Percentiles rank a stretch among this genome's conserved stretches.
Conservation (phyloP, 345 rosid species). For the Nasturtium officinale region DNA sequence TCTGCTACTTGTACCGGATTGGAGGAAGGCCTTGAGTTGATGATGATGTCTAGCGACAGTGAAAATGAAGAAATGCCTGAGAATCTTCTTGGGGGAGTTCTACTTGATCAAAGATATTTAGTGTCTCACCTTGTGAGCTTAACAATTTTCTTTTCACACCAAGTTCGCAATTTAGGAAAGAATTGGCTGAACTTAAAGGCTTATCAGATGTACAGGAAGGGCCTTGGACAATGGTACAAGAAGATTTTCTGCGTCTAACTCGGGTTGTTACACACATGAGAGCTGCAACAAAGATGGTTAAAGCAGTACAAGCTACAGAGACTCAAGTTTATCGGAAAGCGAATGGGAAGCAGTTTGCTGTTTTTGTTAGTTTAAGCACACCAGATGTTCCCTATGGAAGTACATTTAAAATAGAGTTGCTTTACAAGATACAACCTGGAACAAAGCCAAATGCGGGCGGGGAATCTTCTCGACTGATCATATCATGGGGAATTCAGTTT, state of each 20-base stretch:
- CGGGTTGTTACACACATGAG: conserved; percentile 62
- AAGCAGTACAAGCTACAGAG: conserved; percentile 80
- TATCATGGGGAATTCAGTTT: conserved; percentile 79
- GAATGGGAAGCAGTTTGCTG: conserved; percentile 55
- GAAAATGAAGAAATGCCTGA: conserved; percentile 60
- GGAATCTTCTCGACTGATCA: conserved; percentile 59
- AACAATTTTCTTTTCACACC: conserved; percentile 74
- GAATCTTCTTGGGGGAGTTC: conserved; percentile 71
- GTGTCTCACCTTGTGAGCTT: conserved; percentile 52
- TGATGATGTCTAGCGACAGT: conserved; percentile 57
- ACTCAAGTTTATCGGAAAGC: conserved; percentile 72
- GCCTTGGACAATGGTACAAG: conserved; percentile 67
- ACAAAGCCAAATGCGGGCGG: conserved; percentile 51
- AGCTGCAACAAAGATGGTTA: conserved; percentile 74
- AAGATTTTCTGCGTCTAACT: conserved; percentile 46
- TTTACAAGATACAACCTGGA: conserved; percentile 76
- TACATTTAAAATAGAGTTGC: conserved; percentile 65
- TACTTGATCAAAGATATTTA: conserved; percentile 60
- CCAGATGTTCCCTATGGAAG: conserved; percentile 87
- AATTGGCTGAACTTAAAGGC: conserved; percentile 68
- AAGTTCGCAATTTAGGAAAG: conserved; percentile 65
- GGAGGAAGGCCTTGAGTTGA: conserved; percentile 62
- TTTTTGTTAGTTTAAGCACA: conserved; percentile 59
- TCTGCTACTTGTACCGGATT: conserved; percentile 49
- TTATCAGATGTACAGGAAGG: conserved; percentile 68